These are phyloP conservation scores for Phytopythium boreale DNA, from an alignment of 352 stramenopile species.

Conservation along the genomic window DNA sequence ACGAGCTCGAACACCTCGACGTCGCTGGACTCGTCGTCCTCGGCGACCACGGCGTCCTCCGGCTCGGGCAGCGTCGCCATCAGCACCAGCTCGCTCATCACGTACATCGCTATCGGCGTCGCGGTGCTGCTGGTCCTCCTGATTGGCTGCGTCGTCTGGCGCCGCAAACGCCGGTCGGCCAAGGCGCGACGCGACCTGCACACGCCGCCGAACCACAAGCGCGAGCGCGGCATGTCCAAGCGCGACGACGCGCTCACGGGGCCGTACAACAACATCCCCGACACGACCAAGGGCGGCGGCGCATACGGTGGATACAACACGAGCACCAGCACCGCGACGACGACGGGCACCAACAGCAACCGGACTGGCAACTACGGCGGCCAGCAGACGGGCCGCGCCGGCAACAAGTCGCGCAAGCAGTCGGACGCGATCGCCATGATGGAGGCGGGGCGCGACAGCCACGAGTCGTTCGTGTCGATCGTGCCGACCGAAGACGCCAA, in stretches of 20 bases:
- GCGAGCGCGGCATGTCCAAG: conserved; percentile 37
- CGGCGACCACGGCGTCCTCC: conserved; percentile 12
- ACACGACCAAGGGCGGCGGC: conserved; percentile 44
- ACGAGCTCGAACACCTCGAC: not conserved
- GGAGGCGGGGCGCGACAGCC: conserved; percentile 20
- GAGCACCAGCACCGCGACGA: conserved; percentile 7
- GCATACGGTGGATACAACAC: conserved; percentile 8
- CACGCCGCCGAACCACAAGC: conserved; percentile 32
- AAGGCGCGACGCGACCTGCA: conserved; percentile 11
- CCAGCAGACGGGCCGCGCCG: conserved; percentile 5
- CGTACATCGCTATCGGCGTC: conserved; percentile 51
- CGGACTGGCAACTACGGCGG: conserved; percentile 18
- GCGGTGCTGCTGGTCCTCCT: conserved; percentile 49
- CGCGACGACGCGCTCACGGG: conserved; percentile 28
- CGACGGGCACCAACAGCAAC: conserved; percentile 11
- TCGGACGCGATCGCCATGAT: conserved; percentile 34
- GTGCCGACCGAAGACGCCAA: conserved; percentile 36
- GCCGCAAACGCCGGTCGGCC: conserved; percentile 27
- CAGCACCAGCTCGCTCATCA: conserved; percentile 29
- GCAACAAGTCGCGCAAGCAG: conserved; percentile 23
- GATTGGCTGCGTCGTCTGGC: conserved; percentile 46
- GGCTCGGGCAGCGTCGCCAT: conserved; percentile 12
- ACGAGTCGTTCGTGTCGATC: conserved; percentile 27
- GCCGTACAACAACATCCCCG: conserved; percentile 51
- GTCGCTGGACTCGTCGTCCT: conserved; percentile 10